Percentiles rank a stretch among this genome's conserved stretches.
These are phyloP conservation scores for Lipomyces mesembrius DNA, from an alignment of 805 yeast species.

Conservation along the genomic window DNA sequence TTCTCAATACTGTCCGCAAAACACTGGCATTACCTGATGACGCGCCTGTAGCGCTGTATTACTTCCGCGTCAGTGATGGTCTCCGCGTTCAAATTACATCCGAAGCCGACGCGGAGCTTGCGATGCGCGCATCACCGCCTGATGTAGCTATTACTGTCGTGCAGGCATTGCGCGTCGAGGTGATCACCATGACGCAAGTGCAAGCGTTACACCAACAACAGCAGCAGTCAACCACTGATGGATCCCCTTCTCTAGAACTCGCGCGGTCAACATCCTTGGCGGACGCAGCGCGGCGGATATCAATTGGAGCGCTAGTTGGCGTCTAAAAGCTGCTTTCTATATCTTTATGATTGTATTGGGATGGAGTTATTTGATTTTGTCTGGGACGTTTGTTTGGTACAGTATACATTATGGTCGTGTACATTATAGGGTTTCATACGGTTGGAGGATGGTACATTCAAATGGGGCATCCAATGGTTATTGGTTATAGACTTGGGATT, in stretches of 20 bases:
- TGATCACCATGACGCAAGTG: constrained; percentile 18
- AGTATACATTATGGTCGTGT: neutral
- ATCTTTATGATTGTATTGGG: neutral
- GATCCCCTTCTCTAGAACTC: neutral
- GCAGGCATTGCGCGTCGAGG: constrained; percentile 17
- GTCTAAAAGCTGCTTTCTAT: neutral
- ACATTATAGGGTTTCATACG: neutral
- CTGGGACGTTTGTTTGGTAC: neutral
- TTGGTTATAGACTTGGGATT: neutral
- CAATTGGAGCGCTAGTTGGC: constrained; percentile 25
- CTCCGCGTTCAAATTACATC: constrained; percentile 24
- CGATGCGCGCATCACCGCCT: constrained; percentile 7
- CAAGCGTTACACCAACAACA: constrained; percentile 4
- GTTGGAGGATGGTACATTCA: neutral
- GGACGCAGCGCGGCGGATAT: constrained; percentile 17
- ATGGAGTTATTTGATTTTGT: neutral
- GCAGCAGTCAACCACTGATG: neutral
- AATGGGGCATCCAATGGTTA: neutral
- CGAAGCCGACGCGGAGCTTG: constrained; percentile 24
- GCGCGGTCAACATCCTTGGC: constrained; percentile 15
- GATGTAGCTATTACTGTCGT: neutral
- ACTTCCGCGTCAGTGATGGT: constrained; percentile 7
- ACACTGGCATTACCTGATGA: constrained; percentile 18
- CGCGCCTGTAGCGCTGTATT: constrained; percentile 25
- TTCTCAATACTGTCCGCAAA: constrained; percentile 22